A percentile compares a stretch with the other conserved stretches of the same genome.
phyloP scores from a whole-genome alignment of 116 monocot species.

The Phalaenopsis hybrid region DNA sequence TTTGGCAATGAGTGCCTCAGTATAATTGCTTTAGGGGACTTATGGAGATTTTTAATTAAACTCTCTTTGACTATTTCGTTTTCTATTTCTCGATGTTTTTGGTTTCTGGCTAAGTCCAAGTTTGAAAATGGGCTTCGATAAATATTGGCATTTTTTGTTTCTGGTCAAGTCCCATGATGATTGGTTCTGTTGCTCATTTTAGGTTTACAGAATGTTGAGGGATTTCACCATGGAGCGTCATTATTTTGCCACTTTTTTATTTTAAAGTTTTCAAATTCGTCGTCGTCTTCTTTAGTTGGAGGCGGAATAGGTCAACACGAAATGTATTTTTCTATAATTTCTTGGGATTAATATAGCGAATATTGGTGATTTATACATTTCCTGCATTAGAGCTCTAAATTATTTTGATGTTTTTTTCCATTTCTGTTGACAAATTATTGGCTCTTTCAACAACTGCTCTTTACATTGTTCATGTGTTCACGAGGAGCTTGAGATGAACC shows the following conservation, averaged over 20 bases:
- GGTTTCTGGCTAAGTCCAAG: no score
- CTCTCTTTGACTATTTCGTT: no score
- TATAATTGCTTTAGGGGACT: no score
- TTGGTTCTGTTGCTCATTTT: not conserved
- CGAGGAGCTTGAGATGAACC: not conserved
- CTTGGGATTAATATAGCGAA: not conserved
- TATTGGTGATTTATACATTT: not conserved
- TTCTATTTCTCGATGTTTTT: no score
- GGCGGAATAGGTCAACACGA: not conserved
- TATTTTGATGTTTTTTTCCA: no score
- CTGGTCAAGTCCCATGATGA: no score
- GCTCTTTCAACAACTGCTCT: not conserved
- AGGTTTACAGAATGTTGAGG: not conserved
- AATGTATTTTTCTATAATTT: not conserved
- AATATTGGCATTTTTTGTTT: no score
- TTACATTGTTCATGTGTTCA: not conserved
- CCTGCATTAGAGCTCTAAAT: no score
- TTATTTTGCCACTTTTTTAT: not conserved
- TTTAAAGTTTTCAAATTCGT: not conserved
- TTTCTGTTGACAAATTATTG: no score
- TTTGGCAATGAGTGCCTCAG: no score
- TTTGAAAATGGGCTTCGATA: no score
- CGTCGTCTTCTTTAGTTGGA: not conserved
- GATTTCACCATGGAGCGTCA: not conserved
- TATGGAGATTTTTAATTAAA: no score